Evolutionary conservation across 2,329 filamentous ascomycete species (phyloP), one percentile per base, ranked within the genome.

Genomic region (Aspergillus neoniger): DNA sequence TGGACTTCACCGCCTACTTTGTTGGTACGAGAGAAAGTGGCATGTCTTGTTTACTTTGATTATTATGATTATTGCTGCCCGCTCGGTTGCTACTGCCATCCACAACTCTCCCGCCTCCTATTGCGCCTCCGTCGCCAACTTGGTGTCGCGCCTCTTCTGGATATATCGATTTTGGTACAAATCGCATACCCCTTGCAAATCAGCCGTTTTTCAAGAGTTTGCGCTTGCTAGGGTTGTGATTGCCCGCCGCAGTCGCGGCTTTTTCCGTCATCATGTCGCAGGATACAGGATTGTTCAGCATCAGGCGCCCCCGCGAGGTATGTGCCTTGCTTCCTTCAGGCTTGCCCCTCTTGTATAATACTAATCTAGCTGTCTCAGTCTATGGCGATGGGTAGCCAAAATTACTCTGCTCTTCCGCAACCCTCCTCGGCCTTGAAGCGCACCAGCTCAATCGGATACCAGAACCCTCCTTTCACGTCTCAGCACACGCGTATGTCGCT

Each of bases 391-490:
- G 93, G 90, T 66, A 88, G 88, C 72, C 94, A 87, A 75, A 87
- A 88, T 76, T 94, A 92, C 76, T 90, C 91, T 19, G 86, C 87
- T 21, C 91, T 99, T 64, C 95, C 95, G 19, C 92, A 96, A 79
- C 94, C 95, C 8, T 85, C 91, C 28, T 98, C 94, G 43, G 91
- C 92, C 43, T 89, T 99, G 85, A 99, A 99, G 82, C 91, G 95
- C 76, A 90, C 91, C 30, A 95, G 88, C 72, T 93, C 92, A 12
- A 88, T 87, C 68, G 87, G 87, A 72, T 82, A 87, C 70, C 84
- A 86, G 61, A 84, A 85, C 71, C 81, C 82, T 60, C 86, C 85
- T 49, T 89, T 86, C 71, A 87, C 88, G 58, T 83, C 84, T 57
- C 88, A 89, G 73, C 91, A 96, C 81, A 87, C 82, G 67, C 91